These are phyloP conservation scores for Puccinellia tenuiflora DNA, from an alignment of 176 grass and related monocot species.

Conservation along the genomic window DNA sequence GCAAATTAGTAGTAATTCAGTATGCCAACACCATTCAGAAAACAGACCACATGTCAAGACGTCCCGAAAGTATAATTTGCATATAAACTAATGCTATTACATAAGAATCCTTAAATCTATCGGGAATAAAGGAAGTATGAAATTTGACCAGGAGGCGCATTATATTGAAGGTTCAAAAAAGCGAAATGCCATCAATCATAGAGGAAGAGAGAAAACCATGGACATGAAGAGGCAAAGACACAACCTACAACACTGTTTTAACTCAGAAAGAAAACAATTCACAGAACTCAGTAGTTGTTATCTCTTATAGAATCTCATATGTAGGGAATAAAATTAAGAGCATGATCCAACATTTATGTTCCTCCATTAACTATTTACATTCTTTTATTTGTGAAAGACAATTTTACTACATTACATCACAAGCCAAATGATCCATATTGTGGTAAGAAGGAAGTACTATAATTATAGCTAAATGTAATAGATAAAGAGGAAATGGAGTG, in stretches of 20 bases:
- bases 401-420: background rate
- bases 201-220: background rate
- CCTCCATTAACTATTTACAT: background rate
- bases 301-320: background rate
- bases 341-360: background rate
- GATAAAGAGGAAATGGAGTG: slow-evolving; percentile 16
- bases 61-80: background rate
- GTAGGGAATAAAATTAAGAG: background rate
- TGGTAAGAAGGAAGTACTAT: background rate
- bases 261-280: background rate
- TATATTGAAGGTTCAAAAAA: too few species aligned
- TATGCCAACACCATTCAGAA: background rate
- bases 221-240: background rate
- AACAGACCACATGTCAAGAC: background rate
- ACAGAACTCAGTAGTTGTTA: background rate
- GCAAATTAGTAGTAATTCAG: background rate
- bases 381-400: background rate
- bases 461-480: slow-evolving; percentile 7
- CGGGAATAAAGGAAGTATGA: background rate
- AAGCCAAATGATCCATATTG: background rate
- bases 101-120: background rate
- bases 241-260: background rate
- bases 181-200: background rate
- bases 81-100: background rate
- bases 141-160: background rate